Evolutionary conservation across 1,284 basidiomycete species (phyloP).

Genomic region (Microbotryum lychnidis-dioicae): DNA sequence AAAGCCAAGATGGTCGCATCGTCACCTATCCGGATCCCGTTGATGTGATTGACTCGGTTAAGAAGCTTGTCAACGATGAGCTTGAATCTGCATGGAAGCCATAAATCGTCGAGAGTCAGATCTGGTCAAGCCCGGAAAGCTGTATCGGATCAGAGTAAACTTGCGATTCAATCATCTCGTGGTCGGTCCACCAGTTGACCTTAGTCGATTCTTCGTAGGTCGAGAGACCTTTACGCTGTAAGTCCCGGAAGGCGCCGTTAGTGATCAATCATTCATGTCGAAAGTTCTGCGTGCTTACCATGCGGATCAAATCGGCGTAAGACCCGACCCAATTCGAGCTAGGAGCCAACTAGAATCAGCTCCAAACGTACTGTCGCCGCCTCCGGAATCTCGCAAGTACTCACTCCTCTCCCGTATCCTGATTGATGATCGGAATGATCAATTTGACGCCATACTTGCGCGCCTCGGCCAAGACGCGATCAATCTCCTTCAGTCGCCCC

Average conservation of each 20-base stretch:
- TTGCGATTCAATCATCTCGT: conserved; percentile 29
- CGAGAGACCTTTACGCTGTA: conserved; percentile 23
- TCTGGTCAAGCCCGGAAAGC: too few relatives aligned
- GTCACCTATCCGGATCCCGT: conserved; percentile 34
- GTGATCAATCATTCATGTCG: background rate
- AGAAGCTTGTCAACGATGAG: conserved; percentile 34
- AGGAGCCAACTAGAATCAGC: background rate
- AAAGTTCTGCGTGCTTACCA: conserved; percentile 14
- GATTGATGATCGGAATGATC: conserved; percentile 34
- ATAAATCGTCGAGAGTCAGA: background rate
- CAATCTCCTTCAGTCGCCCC: conserved; percentile 24
- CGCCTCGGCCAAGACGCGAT: conserved; percentile 31
- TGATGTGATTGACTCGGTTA: conserved; percentile 37
- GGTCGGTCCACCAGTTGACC: conserved; percentile 30
- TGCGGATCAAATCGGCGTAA: conserved; percentile 13
- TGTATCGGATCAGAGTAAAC: background rate
- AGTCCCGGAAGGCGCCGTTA: background rate
- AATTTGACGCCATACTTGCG: conserved; percentile 29
- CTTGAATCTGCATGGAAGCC: conserved; percentile 22
- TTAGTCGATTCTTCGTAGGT: conserved; percentile 19
- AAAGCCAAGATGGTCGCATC: conserved; percentile 38
- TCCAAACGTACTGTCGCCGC: background rate
- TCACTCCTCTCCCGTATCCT: conserved; percentile 30
- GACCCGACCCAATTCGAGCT: conserved; percentile 31
- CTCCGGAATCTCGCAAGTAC: too few relatives aligned